phyloP scores from a whole-genome alignment of 805 yeast genomes.

The Starmerella stigmatis region DNA sequence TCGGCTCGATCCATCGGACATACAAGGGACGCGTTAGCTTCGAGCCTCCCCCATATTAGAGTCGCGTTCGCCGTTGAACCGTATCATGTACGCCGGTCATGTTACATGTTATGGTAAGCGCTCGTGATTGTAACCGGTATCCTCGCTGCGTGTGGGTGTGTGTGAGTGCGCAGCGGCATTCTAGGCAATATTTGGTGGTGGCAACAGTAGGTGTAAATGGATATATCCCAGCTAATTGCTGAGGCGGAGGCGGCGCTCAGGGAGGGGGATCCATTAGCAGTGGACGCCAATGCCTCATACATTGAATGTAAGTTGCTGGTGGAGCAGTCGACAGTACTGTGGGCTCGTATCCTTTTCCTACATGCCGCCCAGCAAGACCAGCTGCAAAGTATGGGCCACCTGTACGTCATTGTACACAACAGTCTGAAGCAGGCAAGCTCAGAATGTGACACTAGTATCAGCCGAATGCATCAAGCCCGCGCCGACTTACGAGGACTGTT shows the following conservation, averaged over 20 bases:
- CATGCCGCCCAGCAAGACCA: conserved; percentile 41
- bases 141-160: too few relatives aligned
- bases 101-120: too few relatives aligned
- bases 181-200: too few relatives aligned
- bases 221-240: conserved; percentile 38
- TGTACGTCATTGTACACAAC: conserved; percentile 29
- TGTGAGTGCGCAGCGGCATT: too few relatives aligned
- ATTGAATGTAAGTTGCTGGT: conserved; percentile 33
- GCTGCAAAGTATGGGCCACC: conserved; percentile 30
- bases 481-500: conserved; percentile 21
- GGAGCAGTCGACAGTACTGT: conserved; percentile 34
- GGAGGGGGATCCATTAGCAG: conserved; percentile 43
- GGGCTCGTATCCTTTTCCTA: conserved; percentile 39
- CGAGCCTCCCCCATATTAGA: neutral
- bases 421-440: conserved; percentile 21
- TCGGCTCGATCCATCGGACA: conserved; percentile 7
- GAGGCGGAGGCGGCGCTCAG: conserved; percentile 42
- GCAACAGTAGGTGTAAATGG: too few relatives aligned
- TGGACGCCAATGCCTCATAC: conserved; percentile 39
- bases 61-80: neutral
- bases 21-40: conserved; percentile 1
- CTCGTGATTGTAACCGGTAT: too few relatives aligned
- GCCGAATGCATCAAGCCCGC: conserved; percentile 10
- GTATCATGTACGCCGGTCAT: neutral
- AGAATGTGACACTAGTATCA: conserved; percentile 12